Conservation (phyloP, 83 land plant genomes). For the Thuja plicata region DNA sequence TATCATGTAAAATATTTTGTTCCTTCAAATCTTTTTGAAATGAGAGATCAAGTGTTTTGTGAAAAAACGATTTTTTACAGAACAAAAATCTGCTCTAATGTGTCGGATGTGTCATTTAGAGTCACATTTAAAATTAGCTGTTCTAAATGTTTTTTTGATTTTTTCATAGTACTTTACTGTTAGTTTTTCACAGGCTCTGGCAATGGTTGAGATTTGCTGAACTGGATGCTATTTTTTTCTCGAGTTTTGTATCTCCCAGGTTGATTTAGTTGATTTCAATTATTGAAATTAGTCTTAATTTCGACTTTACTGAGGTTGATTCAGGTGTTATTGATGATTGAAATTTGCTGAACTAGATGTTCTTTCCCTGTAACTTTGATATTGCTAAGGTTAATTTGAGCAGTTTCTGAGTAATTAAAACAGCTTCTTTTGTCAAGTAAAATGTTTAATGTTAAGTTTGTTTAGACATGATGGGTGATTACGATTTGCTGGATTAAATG, state of each 20-base stretch:
- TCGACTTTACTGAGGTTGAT: no score
- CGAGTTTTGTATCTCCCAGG: no score
- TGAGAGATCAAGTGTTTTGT: not conserved
- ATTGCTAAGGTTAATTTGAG: not conserved
- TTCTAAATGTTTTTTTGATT: no score
- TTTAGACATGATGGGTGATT: not conserved
- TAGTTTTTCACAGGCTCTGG: no score
- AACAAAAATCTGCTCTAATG: no score
- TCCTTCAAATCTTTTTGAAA: not conserved
- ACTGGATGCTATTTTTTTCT: no score
- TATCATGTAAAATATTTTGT: not conserved
- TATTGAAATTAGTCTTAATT: no score
- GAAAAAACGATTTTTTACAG: not conserved
- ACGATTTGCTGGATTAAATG: not conserved
- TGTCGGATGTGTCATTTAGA: no score
- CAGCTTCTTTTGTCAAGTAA: not conserved
- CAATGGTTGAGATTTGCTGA: no score
- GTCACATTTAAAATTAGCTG: not conserved
- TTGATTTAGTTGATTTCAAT: no score
- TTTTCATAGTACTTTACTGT: no score
- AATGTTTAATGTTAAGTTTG: not conserved
- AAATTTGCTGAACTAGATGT: not conserved
- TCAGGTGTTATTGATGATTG: not conserved
- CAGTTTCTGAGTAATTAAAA: not conserved
- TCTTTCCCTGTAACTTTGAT: not conserved